Base-by-base conservation (phyloP, 208 protist genomes). In the Leptomonas seymouri region DNA sequence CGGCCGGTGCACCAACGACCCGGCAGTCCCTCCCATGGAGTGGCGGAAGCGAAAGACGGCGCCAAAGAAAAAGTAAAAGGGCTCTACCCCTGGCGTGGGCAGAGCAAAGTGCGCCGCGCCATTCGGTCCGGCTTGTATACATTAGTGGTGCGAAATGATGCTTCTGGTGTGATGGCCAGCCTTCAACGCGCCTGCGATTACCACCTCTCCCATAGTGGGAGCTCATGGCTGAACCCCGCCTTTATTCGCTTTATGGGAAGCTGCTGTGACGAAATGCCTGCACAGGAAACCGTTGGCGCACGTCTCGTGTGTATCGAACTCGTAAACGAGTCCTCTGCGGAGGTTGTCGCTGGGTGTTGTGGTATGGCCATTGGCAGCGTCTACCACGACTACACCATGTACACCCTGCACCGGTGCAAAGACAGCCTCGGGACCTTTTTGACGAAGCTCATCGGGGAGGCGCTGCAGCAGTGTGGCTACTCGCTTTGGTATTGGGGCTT, bases 331-430 rank as follows among this genome's bases (percentile, higher is more conserved):
- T 36, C 53, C 0, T 78, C 49, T 6, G 68, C 66, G 2, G 67
- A 72, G 14, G 78, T 90, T 7, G 12, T 88, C 31, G 86, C 86
- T 11, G 89, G 86, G 15, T 93, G 85, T 55, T 84, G 83, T 28
- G 83, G 89, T 30, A 88, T 86, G 30, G 45, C 79, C 7, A 39
- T 90, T 28, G 89, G 89, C 20, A 31, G 78, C 18, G 79, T 86
- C 31, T 93, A 85, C 62, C 84, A 93, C 62, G 89, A 93, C 77
- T 89, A 82, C 70, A 91, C 86, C 31, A 95, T 95, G 86, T 95
- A 81, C 76, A 93, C 89, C 9, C 18, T 75, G 36, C 34, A 53
- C 9, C 78, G 60, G 21, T 41, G 34, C 28, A 27, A 51, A 9
- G 73, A 78, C 15, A 55, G 81, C 20, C 81, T 84, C n/a, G 89